Base-by-base conservation (phyloP, 179 eudicot genomes). In the Silene vulgaris region DNA sequence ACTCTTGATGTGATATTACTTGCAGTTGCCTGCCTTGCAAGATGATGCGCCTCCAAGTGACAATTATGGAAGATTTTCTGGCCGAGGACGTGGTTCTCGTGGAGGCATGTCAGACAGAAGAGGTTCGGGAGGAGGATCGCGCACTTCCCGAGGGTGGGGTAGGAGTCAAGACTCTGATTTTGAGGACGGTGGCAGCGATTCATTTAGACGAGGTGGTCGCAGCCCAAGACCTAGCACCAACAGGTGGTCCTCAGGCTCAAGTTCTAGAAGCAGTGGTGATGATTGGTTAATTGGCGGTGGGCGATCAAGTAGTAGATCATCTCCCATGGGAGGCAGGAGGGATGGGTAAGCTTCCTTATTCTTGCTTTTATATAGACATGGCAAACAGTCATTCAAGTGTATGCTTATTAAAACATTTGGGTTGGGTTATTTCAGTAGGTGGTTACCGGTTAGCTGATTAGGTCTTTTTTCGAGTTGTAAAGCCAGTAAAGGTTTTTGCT, bases 21-120 rank as follows among this genome's bases (percentile, higher is more conserved):
- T 82, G 82, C 90, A 94, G 98, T 81, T 94, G 88, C 98, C 98
- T 76, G 84, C 96, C 63, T 80, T 94, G 87, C 96, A 94, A 90
- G 98, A 94, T 68, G 95, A 94, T 76, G 97, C 87, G 35, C 98
- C 94, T 52, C 77, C 94, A 71, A 77, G 88, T 74, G 98, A 94
- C 73, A 81, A 63, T 80, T 94, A 94, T 70, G 98, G 98, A 29
- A 89, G 86, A 78, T 94, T 89, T 79, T 91, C 93, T 19, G 85
- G 81, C 78, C 83, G 88, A 52, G 96, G 82, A 2, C 79, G 89
- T 78, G 75, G 92, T 59, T 71, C 76, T 69, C 87, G 89, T 21
- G 79, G 84, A 83, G 94, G 88, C 66, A 82, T 78, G 8, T 76
- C 90, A 77, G 93, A 84, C 35, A 78, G 84, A 73, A 86, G 90